Base-by-base conservation (phyloP, 352 stramenopile genomes). In the Pythium aquatile region DNA sequence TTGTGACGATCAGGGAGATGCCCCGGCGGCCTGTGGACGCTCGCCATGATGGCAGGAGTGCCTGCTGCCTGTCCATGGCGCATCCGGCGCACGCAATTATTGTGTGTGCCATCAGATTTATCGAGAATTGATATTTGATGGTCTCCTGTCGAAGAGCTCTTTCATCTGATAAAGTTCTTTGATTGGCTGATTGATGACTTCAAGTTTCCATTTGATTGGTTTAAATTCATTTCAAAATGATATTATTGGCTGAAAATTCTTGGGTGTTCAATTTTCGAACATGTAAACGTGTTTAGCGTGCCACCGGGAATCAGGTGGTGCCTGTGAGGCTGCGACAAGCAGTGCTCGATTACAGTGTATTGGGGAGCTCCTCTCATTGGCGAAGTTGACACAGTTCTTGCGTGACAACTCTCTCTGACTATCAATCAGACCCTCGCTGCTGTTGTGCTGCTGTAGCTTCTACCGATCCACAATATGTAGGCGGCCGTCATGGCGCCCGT, bases 401-500 rank as follows among this genome's bases (percentile, higher is more conserved):
- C 35, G 35, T 42, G 35, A 42, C 35, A 42, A 16, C 35, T 11
- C 35, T 42, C 35, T 42, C 35, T 42, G 35, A 14, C 35, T 42
- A 42, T 11, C 35, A 42, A 42, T 11, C 35, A 42, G 42, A 48
- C 7, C 42, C 6, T 7, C 26, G 6, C 6, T 26, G 3, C 10
- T 28, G 8, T 5, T 16, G 16, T 11, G 16, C 39, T 16, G 16
- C 39, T 24, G 20, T 24, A 24, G 20, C 20, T 47, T 16, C 17
- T 20, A 48, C 42, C 42, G 24, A 17, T 29, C 42, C 20, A 54
- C 8, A 39, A 66, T 60, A 10, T 46, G 2, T 0, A 68, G n/a
- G 44, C 61, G 61, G 42, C 30, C 32, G 24, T 68, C 61, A 16
- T 53, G 51, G 40, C 52, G 42, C 4, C 32, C 17, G 61, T 68